These are phyloP conservation scores for Penicillium cinerascens DNA, from an alignment of 495 filamentous ascomycete genomes.

Conservation along the genomic window DNA sequence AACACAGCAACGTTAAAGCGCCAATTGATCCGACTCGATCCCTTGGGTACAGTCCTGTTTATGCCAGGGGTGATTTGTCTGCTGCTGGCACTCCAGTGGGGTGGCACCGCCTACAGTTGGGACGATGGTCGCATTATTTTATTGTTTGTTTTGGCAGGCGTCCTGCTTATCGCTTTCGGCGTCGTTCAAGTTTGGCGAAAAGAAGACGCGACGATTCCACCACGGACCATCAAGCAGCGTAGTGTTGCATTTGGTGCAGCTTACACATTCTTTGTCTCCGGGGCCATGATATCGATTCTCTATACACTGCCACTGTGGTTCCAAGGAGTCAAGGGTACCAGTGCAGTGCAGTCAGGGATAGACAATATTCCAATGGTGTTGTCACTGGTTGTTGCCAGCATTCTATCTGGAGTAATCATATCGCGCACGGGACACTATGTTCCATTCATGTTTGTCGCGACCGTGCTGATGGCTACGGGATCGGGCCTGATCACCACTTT, in stretches of 20 bases:
- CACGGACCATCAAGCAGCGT: slow-evolving; percentile 52
- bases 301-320: slow-evolving; percentile 75
- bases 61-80: slow-evolving; percentile 50
- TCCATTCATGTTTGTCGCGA: slow-evolving; percentile 53
- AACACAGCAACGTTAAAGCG: slow-evolving; percentile 16
- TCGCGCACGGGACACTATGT: slow-evolving; percentile 63
- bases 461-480: slow-evolving; percentile 54
- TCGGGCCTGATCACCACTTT: slow-evolving; percentile 63
- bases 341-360: slow-evolving; percentile 34
- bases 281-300: slow-evolving; percentile 35
- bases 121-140: slow-evolving; percentile 48
- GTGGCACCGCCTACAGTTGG: slow-evolving; percentile 56
- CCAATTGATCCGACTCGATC: slow-evolving; percentile 49
- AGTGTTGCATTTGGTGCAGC: slow-evolving; percentile 49
- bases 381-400: slow-evolving; percentile 37
- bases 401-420: slow-evolving; percentile 50
- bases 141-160: slow-evolving; percentile 46
- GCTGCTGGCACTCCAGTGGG: slow-evolving; percentile 60
- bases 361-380: slow-evolving; percentile 44
- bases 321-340: slow-evolving; percentile 53
- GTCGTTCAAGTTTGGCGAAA: slow-evolving; percentile 43
- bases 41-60: slow-evolving; percentile 47
- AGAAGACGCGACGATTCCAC: slow-evolving; percentile 51
- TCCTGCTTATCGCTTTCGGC: slow-evolving; percentile 44
- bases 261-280: slow-evolving; percentile 21